Percentiles rank a stretch among this genome's conserved stretches.
These are phyloP conservation scores for Glycyrrhiza uralensis DNA, from an alignment of 306 rosid species.

Conservation along the genomic window DNA sequence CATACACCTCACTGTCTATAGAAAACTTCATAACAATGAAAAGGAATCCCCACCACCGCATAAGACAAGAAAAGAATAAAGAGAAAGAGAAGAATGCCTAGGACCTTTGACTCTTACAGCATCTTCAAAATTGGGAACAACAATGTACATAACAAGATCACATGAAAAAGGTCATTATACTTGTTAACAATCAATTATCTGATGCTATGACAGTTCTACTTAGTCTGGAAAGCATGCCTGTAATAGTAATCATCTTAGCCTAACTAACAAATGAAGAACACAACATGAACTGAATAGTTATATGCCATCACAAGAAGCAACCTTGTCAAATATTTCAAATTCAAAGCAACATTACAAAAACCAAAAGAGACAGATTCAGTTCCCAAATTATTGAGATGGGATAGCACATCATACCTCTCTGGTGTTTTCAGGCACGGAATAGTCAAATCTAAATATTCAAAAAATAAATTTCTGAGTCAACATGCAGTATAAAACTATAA, in stretches of 20 bases:
- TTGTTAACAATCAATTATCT: neutral
- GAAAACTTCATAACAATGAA: neutral
- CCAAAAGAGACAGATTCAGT: neutral
- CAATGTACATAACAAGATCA: neutral
- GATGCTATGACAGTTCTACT: neutral
- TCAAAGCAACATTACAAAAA: constrained; percentile 5
- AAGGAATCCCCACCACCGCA: neutral
- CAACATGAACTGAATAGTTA: neutral
- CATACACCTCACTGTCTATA: neutral
- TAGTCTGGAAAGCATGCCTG: neutral
- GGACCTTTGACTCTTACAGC: neutral
- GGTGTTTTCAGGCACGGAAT: constrained; percentile 82
- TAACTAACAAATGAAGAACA: neutral
- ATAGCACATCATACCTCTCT: constrained; percentile 61
- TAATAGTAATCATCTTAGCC: neutral
- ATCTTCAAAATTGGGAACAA: neutral
- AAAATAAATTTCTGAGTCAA: neutral
- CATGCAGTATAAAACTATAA: neutral
- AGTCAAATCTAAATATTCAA: constrained; percentile 60
- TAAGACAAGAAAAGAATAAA: neutral
- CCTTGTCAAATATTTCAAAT: constrained; percentile 2
- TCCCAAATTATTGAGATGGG: constrained; percentile 6
- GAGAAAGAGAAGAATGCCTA: neutral
- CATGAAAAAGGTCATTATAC: neutral
- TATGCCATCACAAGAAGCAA: neutral